Evolutionary conservation across 257 asterid genomes (phyloP).

Genomic region (Nicotiana tabacum): DNA sequence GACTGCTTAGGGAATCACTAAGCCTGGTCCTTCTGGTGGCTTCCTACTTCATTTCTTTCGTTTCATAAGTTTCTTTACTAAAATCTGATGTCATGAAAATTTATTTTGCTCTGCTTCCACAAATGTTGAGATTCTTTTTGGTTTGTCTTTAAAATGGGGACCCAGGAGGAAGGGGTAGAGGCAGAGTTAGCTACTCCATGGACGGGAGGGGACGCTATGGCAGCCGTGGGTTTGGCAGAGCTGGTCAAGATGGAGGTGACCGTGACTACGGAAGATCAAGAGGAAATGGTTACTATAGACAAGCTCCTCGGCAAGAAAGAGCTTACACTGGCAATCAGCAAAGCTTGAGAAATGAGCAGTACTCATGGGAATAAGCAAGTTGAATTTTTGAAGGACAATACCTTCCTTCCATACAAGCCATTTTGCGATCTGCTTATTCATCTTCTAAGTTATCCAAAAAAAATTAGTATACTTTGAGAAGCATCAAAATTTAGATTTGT

Average conservation of each 20-base stretch:
- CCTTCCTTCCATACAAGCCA: constrained; percentile 27
- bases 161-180: constrained; percentile 89
- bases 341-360: constrained; percentile 44
- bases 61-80: background rate
- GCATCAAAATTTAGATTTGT: constrained; percentile 8
- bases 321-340: constrained; percentile 41
- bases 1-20: background rate
- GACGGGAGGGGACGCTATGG: constrained; percentile 70
- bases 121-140: background rate
- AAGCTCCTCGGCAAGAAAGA: constrained; percentile 55
- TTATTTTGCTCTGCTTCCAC: background rate
- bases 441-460: constrained; percentile 26
- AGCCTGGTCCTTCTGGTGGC: background rate
- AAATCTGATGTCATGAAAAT: background rate
- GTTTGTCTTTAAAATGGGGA: background rate
- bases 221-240: constrained; percentile 53
- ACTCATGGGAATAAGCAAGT: constrained; percentile 35
- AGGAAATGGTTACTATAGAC: constrained; percentile 69
- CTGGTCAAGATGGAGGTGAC: constrained; percentile 47
- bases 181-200: constrained; percentile 60
- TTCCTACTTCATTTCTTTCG: background rate
- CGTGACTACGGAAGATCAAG: constrained; percentile 60
- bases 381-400: constrained; percentile 18
- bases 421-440: constrained; percentile 35
- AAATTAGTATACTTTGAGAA: constrained; percentile 20